These are phyloP conservation scores for Nemania sp. DNA, from an alignment of 2,329 filamentous ascomycete species.

Conservation along the genomic window DNA sequence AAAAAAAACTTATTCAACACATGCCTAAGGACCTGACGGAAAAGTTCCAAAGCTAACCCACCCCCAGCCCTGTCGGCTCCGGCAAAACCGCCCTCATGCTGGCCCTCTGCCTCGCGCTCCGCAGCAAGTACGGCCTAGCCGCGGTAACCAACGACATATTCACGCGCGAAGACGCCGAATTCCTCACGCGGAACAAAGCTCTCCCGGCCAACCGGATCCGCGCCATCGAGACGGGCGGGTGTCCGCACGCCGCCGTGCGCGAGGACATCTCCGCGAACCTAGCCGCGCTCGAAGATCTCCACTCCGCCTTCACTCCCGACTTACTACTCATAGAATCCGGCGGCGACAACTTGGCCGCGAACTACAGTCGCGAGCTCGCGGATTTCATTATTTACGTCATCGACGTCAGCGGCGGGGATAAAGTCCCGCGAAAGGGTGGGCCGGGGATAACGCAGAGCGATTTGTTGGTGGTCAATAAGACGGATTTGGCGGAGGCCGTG, in stretches of 20 bases:
- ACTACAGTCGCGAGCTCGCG: constrained; percentile 92
- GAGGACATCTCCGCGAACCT: constrained; percentile 97
- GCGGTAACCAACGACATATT: constrained; percentile 99
- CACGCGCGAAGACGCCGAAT: constrained; percentile 96
- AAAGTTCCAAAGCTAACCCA: constrained; percentile 21
- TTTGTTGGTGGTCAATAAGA: constrained; percentile 94
- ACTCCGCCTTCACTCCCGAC: constrained; percentile 77
- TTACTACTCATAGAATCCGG: constrained; percentile 92
- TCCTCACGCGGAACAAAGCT: constrained; percentile 84
- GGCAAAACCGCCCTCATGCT: constrained; percentile 98
- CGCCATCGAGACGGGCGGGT: constrained; percentile 96
- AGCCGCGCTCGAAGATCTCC: constrained; percentile 85
- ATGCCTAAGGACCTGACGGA: not conserved
- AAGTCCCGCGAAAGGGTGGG: constrained; percentile 93
- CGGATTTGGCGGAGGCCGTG: constrained; percentile 85
- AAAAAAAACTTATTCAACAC: not conserved
- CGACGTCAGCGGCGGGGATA: constrained; percentile 94
- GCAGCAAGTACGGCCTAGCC: constrained; percentile 80
- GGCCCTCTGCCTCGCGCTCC: constrained; percentile 82
- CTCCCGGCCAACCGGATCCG: constrained; percentile 82
- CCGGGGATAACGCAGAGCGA: constrained; percentile 97
- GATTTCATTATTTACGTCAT: constrained; percentile 99
- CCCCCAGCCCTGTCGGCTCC: constrained; percentile 77
- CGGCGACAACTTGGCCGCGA: constrained; percentile 94
- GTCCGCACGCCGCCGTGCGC: constrained; percentile 93